Conservation (phyloP, 495 filamentous ascomycete species). For the Annulohypoxylon moriforme region DNA sequence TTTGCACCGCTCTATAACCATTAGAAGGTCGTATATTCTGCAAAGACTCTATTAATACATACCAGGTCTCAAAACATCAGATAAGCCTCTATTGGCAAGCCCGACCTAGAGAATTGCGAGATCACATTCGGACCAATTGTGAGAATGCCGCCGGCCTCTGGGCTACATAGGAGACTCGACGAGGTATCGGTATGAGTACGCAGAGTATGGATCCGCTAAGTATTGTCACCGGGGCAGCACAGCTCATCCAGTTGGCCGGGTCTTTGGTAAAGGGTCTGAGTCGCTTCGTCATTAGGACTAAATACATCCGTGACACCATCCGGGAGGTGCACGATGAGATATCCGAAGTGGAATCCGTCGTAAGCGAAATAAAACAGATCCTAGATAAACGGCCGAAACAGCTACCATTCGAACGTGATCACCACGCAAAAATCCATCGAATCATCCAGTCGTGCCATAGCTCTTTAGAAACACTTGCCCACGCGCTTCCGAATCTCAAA, state of each 20-base stretch:
- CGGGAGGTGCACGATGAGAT: constrained; percentile 41
- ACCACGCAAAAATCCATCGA: constrained; percentile 33
- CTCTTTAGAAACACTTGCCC: constrained; percentile 21
- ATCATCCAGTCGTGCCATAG: constrained; percentile 35
- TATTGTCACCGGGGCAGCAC: constrained; percentile 10
- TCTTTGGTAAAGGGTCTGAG: constrained; percentile 22
- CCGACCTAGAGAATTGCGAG: neutral
- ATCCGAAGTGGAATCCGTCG: constrained; percentile 1
- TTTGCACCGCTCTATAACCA: no score
- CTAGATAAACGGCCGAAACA: constrained; percentile 26
- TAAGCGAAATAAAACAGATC: constrained; percentile 22
- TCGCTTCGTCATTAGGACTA: constrained; percentile 38
- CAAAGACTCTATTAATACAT: neutral
- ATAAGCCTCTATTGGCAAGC: neutral
- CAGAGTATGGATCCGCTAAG: constrained; percentile 36
- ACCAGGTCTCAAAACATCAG: neutral
- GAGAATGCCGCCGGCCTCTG: constrained; percentile 14
- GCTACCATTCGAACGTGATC: constrained; percentile 36
- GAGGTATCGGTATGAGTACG: constrained; percentile 29
- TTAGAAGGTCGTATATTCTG: neutral
- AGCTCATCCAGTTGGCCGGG: constrained; percentile 22
- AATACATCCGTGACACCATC: constrained; percentile 22
- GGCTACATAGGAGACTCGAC: neutral
- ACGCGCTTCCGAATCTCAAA: constrained; percentile 34
- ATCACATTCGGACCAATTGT: neutral